Evolutionary conservation across 2,329 filamentous ascomycete genomes (phyloP), one percentile per base, ranked within the genome.

Genomic region (Colletotrichum horii): DNA sequence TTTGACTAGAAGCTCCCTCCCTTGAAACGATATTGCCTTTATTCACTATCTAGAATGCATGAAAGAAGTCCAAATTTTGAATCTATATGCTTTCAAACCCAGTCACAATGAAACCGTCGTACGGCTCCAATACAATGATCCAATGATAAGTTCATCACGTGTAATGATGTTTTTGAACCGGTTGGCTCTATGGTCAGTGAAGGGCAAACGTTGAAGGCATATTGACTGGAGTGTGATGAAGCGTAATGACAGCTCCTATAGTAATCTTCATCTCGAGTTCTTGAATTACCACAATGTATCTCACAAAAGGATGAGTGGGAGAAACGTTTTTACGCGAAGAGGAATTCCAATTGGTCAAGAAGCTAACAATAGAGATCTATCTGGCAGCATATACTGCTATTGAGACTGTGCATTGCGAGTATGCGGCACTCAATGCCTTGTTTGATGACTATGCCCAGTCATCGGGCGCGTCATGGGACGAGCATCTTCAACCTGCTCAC

Each of bases 401-500:
- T 22, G 8, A 28, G 32, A 43, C 7, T 12, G 22, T 26, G 15
- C 4, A 16, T 38, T 19, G 26, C 61, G 1, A 19, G 22, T 16
- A 64, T 11, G 8, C 6, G 14, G 8, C 19, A 9, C 34, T 66
- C 34, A 76, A 12, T 74, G 64, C 24, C 67, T 60, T 11, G 56
- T 24, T 3, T 70, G 24, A 9, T 60, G 28, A 26, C 56, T 52
- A 38, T 62, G 67, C n/a, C 55, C 56, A 14, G 67, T 70, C 56
- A 70, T 70, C n/a, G 67, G 67, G 14, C 67, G 67, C 22, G 71
- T 76, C 74, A 76, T 74, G 4, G 74, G 74, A 9, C 74, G 74
- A 4, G 74, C 74, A 26, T 76, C 64, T 69, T 78, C 78, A 4
- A 78, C 61, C 67, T 75, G 70, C 56, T 77, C 77, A n/a, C 56